Evolutionary conservation across 768 basidiomycete species (phyloP), one percentile per base, ranked within the genome.

Genomic region (Pulveroboletus sp.): DNA sequence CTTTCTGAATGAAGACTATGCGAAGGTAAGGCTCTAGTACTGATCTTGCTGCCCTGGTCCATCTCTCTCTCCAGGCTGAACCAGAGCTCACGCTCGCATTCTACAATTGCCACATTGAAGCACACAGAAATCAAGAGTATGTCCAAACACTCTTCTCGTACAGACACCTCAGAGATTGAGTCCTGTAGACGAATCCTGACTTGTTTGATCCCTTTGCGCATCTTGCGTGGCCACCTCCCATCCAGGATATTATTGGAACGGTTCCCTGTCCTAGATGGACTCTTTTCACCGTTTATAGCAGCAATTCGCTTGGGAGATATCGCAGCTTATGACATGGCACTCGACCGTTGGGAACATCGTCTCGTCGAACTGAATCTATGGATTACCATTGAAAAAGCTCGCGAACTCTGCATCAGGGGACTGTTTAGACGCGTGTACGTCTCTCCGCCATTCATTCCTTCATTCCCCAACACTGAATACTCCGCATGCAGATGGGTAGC

Each of bases 1-100:
- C 62, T 97, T 98, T 70, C 68, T 97, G 52, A 90, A 90, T 60
- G 97, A 97, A 65, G 88, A 95, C 41, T 94, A 91, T 61, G 75
- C 72, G 33, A 92, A 92, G 72, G 91, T 86, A 40, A 27, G 12
- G 24, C 49, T 23, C 16, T n/a, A n/a, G n/a, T n/a, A n/a, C n/a
- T n/a, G n/a, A 20, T 13, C 12, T 6, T 12, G 24, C 33, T 1
- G 23, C 9, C 23, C 35, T 40, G 27, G 36, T 55, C 53, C n/a
- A 56, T 17, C 5, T 17, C 40, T 20, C 23, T 14, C n/a, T 19
- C 17, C 36, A 93, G 89, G 82, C 92, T 38, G 88, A 94, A 66
- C 78, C 88, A 67, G 86, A 97, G 63, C 77, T 98, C 45, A 87
- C 84, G 1, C 82, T 87, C 57, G 91, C 93, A 8, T 91, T 92